Evolutionary conservation across 108 stramenopile species (phyloP), one percentile per base, ranked within the genome.

Genomic region (Asterionellopsis glacialis): DNA sequence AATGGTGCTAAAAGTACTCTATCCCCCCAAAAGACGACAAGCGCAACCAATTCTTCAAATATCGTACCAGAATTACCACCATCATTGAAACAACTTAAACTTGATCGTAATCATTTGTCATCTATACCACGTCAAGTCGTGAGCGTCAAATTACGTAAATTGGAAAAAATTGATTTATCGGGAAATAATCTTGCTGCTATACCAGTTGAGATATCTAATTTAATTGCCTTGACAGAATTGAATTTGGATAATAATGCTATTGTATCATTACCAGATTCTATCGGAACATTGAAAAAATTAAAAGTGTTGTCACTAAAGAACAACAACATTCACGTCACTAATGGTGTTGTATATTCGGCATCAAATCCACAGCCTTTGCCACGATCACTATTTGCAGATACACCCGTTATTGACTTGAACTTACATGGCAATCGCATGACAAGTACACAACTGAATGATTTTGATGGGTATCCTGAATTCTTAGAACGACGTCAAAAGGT

Each of bases 331-430:
- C 55, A 70, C 13, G 84, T 68, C 1, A 79, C 82, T 0, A 73
- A 67, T 16, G 33, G 33, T 33, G 33, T 33, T 5, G 79, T 80
- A 65, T 69, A 65, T 5, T 60, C 62, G 38, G 19, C 25, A 13
- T 78, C 41, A 39, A 77, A 85, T 76, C 90, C 90, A 47, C 91
- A 93, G 60, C 83, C 88, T 5, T 54, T 93, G n/a, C 88, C 91
- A 12, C 56, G 68, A 51, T 62, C 76, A 19, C 45, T 93, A 12
- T 90, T 89, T 63, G 53, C 45, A 19, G 57, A 86, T 55, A 90
- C 91, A 11, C 69, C 75, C 6, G 14, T 93, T 51, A 93, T 87
- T 54, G 91, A 93, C 70, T 62, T 93, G 70, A 93, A 85, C 64
- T 59, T 93, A 10, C 81, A 85, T 65, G 88, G 88, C 26, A 93